Evolutionary conservation across 164 flowering plant species (phyloP).

Genomic region (Vitis labrusca): DNA sequence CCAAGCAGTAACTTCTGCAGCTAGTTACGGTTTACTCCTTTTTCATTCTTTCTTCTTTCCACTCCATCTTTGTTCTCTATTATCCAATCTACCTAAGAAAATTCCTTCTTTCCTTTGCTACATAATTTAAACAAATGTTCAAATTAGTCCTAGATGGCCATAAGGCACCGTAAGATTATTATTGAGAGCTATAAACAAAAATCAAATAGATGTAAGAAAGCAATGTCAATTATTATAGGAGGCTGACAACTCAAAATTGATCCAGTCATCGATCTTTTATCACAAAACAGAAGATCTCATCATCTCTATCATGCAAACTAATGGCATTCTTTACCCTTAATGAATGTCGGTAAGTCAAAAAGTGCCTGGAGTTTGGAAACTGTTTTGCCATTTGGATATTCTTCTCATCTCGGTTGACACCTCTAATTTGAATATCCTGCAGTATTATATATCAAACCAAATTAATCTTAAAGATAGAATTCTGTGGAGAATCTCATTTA

Average conservation of each 20-base stretch:
- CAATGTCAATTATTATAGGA: neutral
- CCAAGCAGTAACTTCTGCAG: neutral
- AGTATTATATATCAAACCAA: conserved; percentile 8
- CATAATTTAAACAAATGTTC: neutral
- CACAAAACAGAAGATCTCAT: neutral
- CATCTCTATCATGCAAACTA: neutral
- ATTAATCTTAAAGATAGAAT: neutral
- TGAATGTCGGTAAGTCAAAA: conserved; percentile 91
- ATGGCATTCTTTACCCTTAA: conserved; percentile 56
- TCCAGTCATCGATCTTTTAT: neutral
- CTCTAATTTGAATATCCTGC: conserved; percentile 96
- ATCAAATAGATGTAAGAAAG: no score
- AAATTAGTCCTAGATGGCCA: no score
- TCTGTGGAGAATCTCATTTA: neutral
- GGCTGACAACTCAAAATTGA: neutral
- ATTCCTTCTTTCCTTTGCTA: neutral
- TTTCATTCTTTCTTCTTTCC: neutral
- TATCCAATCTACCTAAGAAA: neutral
- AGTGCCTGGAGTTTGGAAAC: conserved; percentile 81
- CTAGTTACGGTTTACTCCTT: neutral
- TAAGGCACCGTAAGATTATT: no score
- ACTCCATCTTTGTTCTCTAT: neutral
- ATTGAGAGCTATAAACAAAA: no score
- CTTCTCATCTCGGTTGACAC: conserved; percentile 88
- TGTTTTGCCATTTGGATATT: conserved; percentile 77